Conservation (phyloP, 306 rosid genomes). For the Pterocarpus macrocarpus region DNA sequence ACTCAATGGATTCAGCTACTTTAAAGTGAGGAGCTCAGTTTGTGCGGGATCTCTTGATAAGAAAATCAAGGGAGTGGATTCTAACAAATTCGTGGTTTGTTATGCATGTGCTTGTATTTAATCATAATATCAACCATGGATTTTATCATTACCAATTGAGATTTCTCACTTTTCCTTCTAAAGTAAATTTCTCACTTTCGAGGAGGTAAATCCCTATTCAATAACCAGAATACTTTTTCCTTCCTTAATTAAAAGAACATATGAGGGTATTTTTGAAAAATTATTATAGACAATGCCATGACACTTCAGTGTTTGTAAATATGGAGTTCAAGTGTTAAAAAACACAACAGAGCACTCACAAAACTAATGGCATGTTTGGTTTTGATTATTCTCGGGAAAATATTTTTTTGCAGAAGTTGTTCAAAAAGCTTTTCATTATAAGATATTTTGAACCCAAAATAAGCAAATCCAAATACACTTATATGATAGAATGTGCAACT, state of each 20-base stretch:
- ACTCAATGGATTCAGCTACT: background rate
- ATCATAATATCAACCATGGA: background rate
- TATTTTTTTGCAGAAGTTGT: too few species aligned
- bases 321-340: conserved; percentile 14
- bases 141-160: background rate
- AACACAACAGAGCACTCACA: background rate
- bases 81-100: background rate
- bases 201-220: background rate
- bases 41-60: background rate
- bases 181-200: background rate
- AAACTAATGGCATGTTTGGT: background rate
- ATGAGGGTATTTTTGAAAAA: background rate
- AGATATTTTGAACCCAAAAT: too few species aligned
- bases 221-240: background rate
- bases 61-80: background rate
- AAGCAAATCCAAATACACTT: background rate
- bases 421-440: too few species aligned
- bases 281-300: background rate
- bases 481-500: background rate
- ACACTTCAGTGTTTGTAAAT: background rate
- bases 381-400: too few species aligned
- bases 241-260: background rate
- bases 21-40: background rate
- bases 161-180: background rate
- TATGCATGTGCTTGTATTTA: background rate